These are phyloP conservation scores for Amaranthus hypochondriacus DNA, from an alignment of 148 eudicot species.

Conservation along the genomic window DNA sequence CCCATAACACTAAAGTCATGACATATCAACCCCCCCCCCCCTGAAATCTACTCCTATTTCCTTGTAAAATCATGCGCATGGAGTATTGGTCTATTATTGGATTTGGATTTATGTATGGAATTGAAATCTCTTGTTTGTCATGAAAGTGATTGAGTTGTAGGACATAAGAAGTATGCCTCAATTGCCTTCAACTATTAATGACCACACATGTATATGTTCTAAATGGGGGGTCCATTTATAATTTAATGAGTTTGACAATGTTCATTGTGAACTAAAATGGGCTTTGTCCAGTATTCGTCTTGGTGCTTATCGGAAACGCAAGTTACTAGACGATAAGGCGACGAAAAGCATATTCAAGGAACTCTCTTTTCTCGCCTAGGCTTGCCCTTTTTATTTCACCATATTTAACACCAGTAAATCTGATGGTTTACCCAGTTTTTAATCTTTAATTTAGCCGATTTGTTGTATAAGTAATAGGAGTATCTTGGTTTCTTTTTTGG, in stretches of 20 bases:
- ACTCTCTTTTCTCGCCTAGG: not conserved
- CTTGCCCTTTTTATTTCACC: not conserved
- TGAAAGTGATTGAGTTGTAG: not conserved
- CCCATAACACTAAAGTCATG: not conserved
- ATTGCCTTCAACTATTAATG: not conserved
- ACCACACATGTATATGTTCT: not conserved
- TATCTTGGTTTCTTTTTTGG: not conserved
- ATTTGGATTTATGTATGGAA: slow-evolving; percentile 1
- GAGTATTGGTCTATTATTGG: not conserved
- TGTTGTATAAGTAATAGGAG: not conserved
- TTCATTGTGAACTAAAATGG: not conserved
- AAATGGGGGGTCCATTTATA: not conserved
- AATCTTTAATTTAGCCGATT: not conserved
- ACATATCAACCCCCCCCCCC: not conserved
- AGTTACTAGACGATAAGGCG: no score
- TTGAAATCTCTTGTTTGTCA: slow-evolving; percentile 6
- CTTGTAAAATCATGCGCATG: slow-evolving; percentile 20
- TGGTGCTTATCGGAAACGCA: no score
- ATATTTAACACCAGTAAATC: not conserved
- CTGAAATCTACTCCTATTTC: slow-evolving; percentile 1
- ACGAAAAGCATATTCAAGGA: not conserved
- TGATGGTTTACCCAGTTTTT: not conserved
- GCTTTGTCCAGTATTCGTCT: no score
- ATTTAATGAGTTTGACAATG: not conserved
- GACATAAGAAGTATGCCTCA: not conserved